Evolutionary conservation across 768 basidiomycete species (phyloP), one percentile per base, ranked within the genome.

Genomic region (Termitomyces sp.): DNA sequence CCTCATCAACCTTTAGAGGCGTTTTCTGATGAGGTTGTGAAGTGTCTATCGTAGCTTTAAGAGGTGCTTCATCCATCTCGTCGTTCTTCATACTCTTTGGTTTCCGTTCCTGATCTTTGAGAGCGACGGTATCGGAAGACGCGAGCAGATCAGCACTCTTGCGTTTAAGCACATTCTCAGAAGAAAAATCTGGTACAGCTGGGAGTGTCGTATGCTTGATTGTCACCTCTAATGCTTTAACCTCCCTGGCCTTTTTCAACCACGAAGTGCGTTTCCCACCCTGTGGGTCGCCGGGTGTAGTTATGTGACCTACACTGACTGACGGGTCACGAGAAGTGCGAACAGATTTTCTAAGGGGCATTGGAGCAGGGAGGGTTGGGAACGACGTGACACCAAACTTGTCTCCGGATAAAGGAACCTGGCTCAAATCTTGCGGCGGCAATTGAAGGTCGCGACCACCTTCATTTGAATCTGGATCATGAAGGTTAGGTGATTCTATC

Each of bases 211-310:
- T 41, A 59, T 74, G 78, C 66, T 70, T 80, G 55, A 62, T 63
- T 11, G 73, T 72, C n/a, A 73, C 74, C 64, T 89, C 89, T 64
- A 83, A 71, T 17, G 86, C 86, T 60, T 86, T 87, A 26, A 78
- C 84, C 64, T 89, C 87, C 37, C 89, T 77, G 14, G 85, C 90
- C 63, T 88, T 89, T 70, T 81, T 82, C 53, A 92, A 68, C 90
- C 90, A 91, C 3, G 90, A 91, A 9, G 87, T 87, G 33, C 89
- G 82, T 63, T 88, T 90, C 3, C 81, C 82, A 10, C 74, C 74
- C 28, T 69, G 66, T 21, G 71, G 64, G 5, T 70, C 68, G n/a
- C 76, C 73, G 40, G 78, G 75, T 3, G 76, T 78, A 15, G 71
- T 71, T 21, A 72, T 56, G 33, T 68, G 60, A 35, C 61, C 62